Evolutionary conservation across 148 eudicot genomes (phyloP).

Genomic region (Camellia japonica): DNA sequence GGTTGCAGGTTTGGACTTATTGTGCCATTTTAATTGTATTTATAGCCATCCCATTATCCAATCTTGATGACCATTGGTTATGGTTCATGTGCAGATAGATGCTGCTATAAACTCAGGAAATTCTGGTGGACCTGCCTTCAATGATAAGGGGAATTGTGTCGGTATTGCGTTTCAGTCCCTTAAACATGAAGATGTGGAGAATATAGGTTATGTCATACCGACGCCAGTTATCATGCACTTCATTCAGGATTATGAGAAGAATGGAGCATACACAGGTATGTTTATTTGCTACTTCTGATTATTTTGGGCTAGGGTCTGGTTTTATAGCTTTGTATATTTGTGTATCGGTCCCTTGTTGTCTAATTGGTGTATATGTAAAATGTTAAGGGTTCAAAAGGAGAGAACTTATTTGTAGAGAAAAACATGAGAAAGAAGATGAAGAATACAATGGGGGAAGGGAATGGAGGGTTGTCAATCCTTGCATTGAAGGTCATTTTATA

Average conservation of each 20-base stretch:
- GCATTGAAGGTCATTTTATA: neutral
- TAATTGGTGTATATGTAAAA: neutral
- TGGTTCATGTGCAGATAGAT: conserved; percentile 32
- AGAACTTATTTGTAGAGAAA: neutral
- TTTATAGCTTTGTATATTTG: too few relatives aligned
- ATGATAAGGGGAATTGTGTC: conserved; percentile 76
- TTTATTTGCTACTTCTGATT: neutral
- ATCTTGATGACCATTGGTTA: neutral
- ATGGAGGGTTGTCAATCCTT: neutral
- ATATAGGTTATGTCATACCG: conserved; percentile 92
- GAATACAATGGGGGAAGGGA: neutral
- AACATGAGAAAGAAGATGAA: neutral
- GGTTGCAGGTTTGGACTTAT: conserved; percentile 62
- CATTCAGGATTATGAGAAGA: conserved; percentile 78
- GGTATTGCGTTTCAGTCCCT: conserved; percentile 95
- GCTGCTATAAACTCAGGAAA: conserved; percentile 95
- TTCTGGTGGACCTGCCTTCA: conserved; percentile 93
- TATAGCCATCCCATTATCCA: neutral
- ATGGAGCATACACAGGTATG: conserved; percentile 82
- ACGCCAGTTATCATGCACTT: conserved; percentile 91
- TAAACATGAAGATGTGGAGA: conserved; percentile 86
- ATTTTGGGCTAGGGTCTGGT: neutral
- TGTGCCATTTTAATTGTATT: conserved; percentile 1
- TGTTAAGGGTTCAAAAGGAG: neutral
- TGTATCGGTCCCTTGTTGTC: neutral